These are phyloP conservation scores for Coemansia sp. DNA, from an alignment of 192 early-diverging fungal genomes.

Conservation along the genomic window DNA sequence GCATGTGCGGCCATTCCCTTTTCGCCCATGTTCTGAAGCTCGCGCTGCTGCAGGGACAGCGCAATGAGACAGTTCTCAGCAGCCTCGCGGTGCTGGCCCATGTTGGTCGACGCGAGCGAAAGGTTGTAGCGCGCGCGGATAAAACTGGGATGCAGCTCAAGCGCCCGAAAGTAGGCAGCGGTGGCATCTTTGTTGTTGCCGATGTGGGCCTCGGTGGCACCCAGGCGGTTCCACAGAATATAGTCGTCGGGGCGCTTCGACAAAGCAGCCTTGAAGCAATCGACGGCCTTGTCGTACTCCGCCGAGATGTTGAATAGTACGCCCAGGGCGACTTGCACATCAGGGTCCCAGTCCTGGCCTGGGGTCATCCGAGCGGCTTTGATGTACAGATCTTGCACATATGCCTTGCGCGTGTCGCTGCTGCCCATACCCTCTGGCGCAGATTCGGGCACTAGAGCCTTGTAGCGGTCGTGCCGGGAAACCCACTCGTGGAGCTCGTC, in stretches of 20 bases:
- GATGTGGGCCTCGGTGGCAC: slow-evolving; percentile 94
- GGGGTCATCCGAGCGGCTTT: slow-evolving; percentile 71
- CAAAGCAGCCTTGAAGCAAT: slow-evolving; percentile 95
- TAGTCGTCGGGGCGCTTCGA: slow-evolving; percentile 87
- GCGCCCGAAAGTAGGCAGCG: slow-evolving; percentile 92
- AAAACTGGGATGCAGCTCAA: slow-evolving; percentile 94
- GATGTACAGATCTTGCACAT: slow-evolving; percentile 76
- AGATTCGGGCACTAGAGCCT: slow-evolving; percentile 31
- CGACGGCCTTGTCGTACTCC: slow-evolving; percentile 95
- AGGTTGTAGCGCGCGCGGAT: slow-evolving; percentile 97
- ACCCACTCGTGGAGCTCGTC: slow-evolving; percentile 92
- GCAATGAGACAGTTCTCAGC: slow-evolving; percentile 92
- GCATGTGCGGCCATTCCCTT: slow-evolving; percentile 37
- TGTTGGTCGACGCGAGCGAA: slow-evolving; percentile 88
- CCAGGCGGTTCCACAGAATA: slow-evolving; percentile 95
- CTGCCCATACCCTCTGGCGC: slow-evolving; percentile 47
- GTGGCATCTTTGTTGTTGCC: slow-evolving; percentile 77
- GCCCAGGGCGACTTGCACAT: slow-evolving; percentile 94
- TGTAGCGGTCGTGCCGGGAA: slow-evolving; percentile 72
- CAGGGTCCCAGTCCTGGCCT: slow-evolving; percentile 71
- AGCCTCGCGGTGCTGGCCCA: slow-evolving; percentile 87
- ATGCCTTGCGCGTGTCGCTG: slow-evolving; percentile 63
- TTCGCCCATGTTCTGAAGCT: slow-evolving; percentile 44
- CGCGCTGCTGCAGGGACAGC: slow-evolving; percentile 78
- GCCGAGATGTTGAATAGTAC: slow-evolving; percentile 92